Base-by-base conservation (phyloP, 2,329 filamentous ascomycete genomes). In the Neopestalotiopsis sp. region DNA sequence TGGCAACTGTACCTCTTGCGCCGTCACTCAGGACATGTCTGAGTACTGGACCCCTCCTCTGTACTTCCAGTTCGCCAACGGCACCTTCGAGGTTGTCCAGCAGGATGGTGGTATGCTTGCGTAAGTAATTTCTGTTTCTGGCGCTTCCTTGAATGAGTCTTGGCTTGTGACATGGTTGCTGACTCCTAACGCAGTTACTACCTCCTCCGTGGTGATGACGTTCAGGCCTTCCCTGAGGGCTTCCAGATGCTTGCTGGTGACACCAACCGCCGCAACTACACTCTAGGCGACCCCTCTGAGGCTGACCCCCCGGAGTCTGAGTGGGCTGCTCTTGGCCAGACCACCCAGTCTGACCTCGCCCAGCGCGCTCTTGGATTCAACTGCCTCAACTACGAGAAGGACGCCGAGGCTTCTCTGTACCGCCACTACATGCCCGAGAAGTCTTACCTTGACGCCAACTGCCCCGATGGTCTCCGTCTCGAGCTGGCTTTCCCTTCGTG, bases 301-400 rank as follows among this genome's bases (percentile, higher is more conserved):
- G 86, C 89, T 30, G 89, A 91, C 72, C 85, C 89, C 2, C 81
- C 82, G 70, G 93, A 94, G 81, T 94, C 93, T 13, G 72, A 81
- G 30, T 98, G 95, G 95, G 81, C 81, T 30, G 77, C 81, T 1
- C 82, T 89, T 4, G 88, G 91, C 69, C 87, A 88, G 75, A 92
- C 91, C 12, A 81, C 77, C 61, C 94, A 97, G 83, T 79, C 81
- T 17, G 88, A 90, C 66, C 87, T 98, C 49, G 83, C 83, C 65
- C 92, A 97, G 84, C 94, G 95, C 71, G 94, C 95, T 10, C 75
- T 98, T 34, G 95, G 96, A 3, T 97, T 97, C 88, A 98, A 98
- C 85, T 98, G 96, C 81, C 83, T 99, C 70, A 91, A 98, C 88
- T 98, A 98, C 78, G 75, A 74, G 40, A 84, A 81, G 30, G 75